phyloP scores from a whole-genome alignment of 1,139 yeast species.

The Blastobotrys malaysiensis region DNA sequence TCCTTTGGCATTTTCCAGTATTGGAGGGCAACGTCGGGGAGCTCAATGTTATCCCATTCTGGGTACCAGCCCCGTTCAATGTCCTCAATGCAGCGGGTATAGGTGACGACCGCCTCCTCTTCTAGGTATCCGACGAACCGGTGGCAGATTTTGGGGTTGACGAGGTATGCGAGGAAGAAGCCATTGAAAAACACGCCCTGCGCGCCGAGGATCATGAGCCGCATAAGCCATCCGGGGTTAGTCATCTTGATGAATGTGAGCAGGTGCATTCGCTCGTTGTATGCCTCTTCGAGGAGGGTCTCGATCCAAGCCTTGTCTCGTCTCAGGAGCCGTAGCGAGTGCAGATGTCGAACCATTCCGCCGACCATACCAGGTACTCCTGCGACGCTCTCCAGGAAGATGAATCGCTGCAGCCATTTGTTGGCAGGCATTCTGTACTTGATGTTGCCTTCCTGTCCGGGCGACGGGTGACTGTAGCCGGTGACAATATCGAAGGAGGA shows the following conservation, averaged over 20 bases:
- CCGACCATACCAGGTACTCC: conserved; percentile 81
- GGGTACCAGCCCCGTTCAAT: conserved; percentile 48
- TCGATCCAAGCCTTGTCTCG: conserved; percentile 77
- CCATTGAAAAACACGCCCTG: conserved; percentile 69
- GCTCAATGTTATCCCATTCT: conserved; percentile 38
- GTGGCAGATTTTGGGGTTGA: conserved; percentile 63
- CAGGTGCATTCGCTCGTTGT: conserved; percentile 74
- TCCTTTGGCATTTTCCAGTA: conserved; percentile 56
- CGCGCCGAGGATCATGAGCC: conserved; percentile 52
- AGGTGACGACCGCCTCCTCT: conserved; percentile 73
- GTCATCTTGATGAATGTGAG: conserved; percentile 64
- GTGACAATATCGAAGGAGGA: conserved; percentile 55
- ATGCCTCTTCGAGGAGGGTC: conserved; percentile 69
- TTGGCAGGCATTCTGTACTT: conserved; percentile 54
- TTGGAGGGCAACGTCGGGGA: conserved; percentile 48
- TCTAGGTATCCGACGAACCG: conserved; percentile 75
- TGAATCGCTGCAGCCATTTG: conserved; percentile 64
- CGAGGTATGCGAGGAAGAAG: conserved; percentile 57
- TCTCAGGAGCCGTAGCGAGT: conserved; percentile 52
- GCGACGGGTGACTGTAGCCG: conserved; percentile 57
- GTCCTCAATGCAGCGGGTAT: conserved; percentile 56
- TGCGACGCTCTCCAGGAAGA: conserved; percentile 68
- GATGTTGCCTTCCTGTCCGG: conserved; percentile 39
- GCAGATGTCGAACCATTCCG: conserved; percentile 61
- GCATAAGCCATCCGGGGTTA: conserved; percentile 57